Conservation (phyloP, 805 yeast species). For the Brettanomyces bruxellensis region DNA sequence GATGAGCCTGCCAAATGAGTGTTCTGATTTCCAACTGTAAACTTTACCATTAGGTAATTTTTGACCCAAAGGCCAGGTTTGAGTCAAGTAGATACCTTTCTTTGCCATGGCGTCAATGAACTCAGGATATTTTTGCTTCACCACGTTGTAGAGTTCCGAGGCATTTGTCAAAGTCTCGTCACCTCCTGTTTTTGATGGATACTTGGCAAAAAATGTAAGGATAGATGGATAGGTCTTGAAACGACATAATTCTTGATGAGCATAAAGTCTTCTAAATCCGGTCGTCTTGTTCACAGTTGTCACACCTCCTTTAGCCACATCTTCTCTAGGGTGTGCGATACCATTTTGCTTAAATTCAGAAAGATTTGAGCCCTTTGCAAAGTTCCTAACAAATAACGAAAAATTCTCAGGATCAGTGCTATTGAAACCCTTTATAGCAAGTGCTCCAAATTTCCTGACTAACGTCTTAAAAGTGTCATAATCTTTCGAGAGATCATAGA, state of each 20-base stretch:
- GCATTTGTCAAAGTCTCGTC: slow-evolving; percentile 17
- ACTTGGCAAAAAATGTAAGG: slow-evolving; percentile 16
- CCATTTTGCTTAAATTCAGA: slow-evolving; percentile 13
- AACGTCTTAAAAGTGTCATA: slow-evolving; percentile 6
- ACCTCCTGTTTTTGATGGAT: slow-evolving; percentile 11
- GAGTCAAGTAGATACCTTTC: slow-evolving; percentile 6
- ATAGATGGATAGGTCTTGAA: slow-evolving; percentile 14
- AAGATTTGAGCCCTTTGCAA: slow-evolving; percentile 5
- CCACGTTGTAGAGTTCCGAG: slow-evolving; percentile 14
- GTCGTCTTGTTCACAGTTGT: slow-evolving; percentile 10
- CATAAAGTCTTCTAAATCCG: slow-evolving; percentile 9
- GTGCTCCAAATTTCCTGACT: slow-evolving; percentile 6
- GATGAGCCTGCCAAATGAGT: slow-evolving; percentile 4
- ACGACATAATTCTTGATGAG: slow-evolving; percentile 20
- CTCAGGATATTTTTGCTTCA: slow-evolving; percentile 15
- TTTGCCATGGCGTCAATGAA: slow-evolving; percentile 11
- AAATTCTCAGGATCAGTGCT: slow-evolving; percentile 6
- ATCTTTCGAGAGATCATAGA: slow-evolving; percentile 5
- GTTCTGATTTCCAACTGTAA: slow-evolving; percentile 3
- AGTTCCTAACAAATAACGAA: slow-evolving; percentile 5
- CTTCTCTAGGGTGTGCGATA: slow-evolving; percentile 9
- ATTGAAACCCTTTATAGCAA: slow-evolving; percentile 6
- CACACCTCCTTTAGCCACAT: slow-evolving; percentile 5
- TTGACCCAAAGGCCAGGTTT: slow-evolving; percentile 1
- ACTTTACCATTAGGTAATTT: neutral